Percentiles rank a stretch among this genome's conserved stretches.
Conservation (phyloP, 75 land plant species). For the Selaginella tamariscina region DNA sequence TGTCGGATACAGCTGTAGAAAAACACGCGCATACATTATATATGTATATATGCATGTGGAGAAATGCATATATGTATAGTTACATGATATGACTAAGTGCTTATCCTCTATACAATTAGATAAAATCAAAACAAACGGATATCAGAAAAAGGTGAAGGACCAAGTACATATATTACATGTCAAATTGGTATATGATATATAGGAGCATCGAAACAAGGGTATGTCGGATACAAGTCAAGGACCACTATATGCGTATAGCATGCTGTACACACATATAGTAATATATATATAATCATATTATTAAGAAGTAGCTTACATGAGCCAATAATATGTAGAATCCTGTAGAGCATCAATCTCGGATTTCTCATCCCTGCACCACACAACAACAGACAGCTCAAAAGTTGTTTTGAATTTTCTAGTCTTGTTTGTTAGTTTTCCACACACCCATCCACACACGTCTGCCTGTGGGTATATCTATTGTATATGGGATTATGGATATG, state of each 20-base stretch:
- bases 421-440: not conserved
- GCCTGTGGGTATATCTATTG: not conserved
- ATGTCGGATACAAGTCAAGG: not conserved
- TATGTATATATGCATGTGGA: too few species aligned
- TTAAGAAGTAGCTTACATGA: constrained; percentile 42
- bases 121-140: not conserved
- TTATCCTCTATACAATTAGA: constrained; percentile 4
- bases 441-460: not conserved
- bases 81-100: too few species aligned
- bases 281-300: too few species aligned
- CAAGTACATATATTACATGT: not conserved
- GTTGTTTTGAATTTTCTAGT: not conserved
- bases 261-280: not conserved
- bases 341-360: constrained; percentile 82
- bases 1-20: not conserved
- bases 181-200: not conserved
- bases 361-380: constrained; percentile 57
- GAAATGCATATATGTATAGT: too few species aligned
- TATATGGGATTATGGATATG: not conserved
- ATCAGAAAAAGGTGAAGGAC: not conserved
- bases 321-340: constrained; percentile 85
- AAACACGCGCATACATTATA: too few species aligned
- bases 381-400: constrained; percentile 10
- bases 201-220: not conserved
- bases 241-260: not conserved